These are phyloP conservation scores for Corallochytrium limacisporum DNA, from an alignment of 78 protist species.

Conservation along the genomic window DNA sequence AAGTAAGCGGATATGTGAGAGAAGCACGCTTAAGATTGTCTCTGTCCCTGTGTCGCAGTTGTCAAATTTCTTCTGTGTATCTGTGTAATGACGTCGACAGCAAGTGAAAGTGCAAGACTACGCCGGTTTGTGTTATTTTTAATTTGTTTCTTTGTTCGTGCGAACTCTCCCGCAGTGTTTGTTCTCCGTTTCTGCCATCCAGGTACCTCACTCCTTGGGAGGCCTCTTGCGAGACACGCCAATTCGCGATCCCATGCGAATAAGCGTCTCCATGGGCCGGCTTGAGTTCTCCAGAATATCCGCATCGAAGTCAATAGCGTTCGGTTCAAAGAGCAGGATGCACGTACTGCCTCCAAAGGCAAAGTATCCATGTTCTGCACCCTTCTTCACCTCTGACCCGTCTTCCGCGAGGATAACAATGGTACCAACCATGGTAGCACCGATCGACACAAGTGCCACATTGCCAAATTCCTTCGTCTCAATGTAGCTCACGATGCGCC, in stretches of 20 bases:
- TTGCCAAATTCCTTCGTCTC: slow-evolving; percentile 32
- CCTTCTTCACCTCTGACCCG: slow-evolving; percentile 5
- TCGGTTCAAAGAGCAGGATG: slow-evolving; percentile 32
- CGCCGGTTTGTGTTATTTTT: no score
- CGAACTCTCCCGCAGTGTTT: no score
- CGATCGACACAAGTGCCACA: slow-evolving; percentile 37
- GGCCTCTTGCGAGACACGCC: no score
- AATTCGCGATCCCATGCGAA: slow-evolving; percentile 42
- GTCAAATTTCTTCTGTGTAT: no score
- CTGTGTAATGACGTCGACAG: no score
- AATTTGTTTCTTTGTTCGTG: no score
- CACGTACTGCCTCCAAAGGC: slow-evolving; percentile 66
- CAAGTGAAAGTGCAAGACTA: no score
- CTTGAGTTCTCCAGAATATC: slow-evolving; percentile 42
- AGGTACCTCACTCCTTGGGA: no score
- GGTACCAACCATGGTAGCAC: slow-evolving; percentile 67
- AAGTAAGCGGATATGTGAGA: no score
- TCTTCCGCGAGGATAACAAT: slow-evolving; percentile 26
- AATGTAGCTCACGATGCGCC: neutral
- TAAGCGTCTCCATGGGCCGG: slow-evolving; percentile 50
- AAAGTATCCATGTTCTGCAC: slow-evolving; percentile 60
- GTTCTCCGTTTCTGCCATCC: no score
- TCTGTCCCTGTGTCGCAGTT: no score
- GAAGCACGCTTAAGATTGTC: no score
- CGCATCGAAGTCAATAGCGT: slow-evolving; percentile 25